phyloP scores from a whole-genome alignment of 441 rosid species.

The Gossypium davidsonii region DNA sequence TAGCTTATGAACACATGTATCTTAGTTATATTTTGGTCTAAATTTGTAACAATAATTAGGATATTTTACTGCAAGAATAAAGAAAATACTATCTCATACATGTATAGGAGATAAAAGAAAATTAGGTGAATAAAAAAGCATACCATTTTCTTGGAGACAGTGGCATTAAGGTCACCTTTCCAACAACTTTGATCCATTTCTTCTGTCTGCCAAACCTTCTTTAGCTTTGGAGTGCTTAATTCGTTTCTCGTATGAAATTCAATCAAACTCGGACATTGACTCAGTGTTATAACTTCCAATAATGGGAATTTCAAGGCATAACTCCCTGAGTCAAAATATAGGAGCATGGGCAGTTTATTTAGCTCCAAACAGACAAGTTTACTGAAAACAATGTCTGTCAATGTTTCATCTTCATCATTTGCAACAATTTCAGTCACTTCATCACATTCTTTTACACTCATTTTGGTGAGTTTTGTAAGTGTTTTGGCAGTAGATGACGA shows the following conservation, averaged over 20 bases:
- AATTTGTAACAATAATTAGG: background rate
- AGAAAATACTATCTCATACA: background rate
- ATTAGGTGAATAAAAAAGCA: background rate
- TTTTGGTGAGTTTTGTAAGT: constrained; percentile 15
- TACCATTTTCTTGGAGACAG: constrained; percentile 2
- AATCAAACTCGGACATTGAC: background rate
- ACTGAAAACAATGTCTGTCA: constrained; percentile 19
- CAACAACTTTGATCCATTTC: constrained; percentile 9
- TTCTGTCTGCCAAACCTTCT: constrained; percentile 13
- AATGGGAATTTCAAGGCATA: constrained; percentile 9
- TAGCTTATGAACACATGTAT: too few species aligned
- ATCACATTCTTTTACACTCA: constrained; percentile 19
- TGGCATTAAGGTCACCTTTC: constrained; percentile 16
- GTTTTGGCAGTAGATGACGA: constrained; percentile 24
- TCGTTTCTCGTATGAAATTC: background rate
- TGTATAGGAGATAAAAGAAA: background rate
- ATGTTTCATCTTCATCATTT: background rate
- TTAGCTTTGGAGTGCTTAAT: constrained; percentile 13
- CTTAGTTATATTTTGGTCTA: background rate
- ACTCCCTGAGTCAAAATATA: constrained; percentile 3
- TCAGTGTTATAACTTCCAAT: constrained; percentile 9
- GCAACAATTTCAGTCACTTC: constrained; percentile 16
- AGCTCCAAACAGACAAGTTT: constrained; percentile 17
- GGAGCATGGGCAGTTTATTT: constrained; percentile 12
- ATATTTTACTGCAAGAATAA: background rate